These are phyloP conservation scores for Fusarium sambucinum DNA, from an alignment of 2,329 filamentous ascomycete species.

Conservation along the genomic window DNA sequence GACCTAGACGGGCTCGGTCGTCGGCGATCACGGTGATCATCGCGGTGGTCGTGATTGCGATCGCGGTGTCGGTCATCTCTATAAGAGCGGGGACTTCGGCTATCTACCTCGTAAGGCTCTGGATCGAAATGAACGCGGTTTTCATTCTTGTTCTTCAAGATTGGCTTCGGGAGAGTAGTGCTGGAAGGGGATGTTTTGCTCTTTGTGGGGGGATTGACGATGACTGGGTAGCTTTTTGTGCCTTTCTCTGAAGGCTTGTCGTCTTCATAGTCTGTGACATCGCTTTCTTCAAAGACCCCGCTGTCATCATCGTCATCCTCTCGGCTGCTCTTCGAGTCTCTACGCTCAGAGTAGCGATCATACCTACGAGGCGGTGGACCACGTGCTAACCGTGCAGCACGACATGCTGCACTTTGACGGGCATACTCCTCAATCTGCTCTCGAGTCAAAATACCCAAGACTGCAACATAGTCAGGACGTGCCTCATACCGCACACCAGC, in stretches of 20 bases:
- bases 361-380: slow-evolving; percentile 23
- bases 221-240: slow-evolving; percentile 53
- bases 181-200: slow-evolving; percentile 53
- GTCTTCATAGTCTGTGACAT: slow-evolving; percentile 52
- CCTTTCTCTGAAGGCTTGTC: slow-evolving; percentile 50
- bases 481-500: slow-evolving; percentile 71
- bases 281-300: slow-evolving; percentile 49
- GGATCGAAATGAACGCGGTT: slow-evolving; percentile 68
- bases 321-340: slow-evolving; percentile 53
- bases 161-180: slow-evolving; percentile 64
- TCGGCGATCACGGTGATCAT: slow-evolving; percentile 43
- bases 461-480: slow-evolving; percentile 70
- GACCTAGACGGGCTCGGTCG: slow-evolving; percentile 31
- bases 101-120: slow-evolving; percentile 60
- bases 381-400: slow-evolving; percentile 54
- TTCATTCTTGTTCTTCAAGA: slow-evolving; percentile 71
- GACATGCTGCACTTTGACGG: slow-evolving; percentile 61
- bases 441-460: slow-evolving; percentile 66
- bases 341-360: slow-evolving; percentile 33
- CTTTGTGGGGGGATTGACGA: slow-evolving; percentile 54
- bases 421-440: slow-evolving; percentile 67
- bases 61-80: slow-evolving; percentile 53
- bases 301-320: slow-evolving; percentile 51
- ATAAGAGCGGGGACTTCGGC: slow-evolving; percentile 46
- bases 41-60: slow-evolving; percentile 44